A percentile compares a stretch with the other conserved stretches of the same genome.
phyloP scores from a whole-genome alignment of 2,329 filamentous ascomycete genomes.

The Diplodia corticola region DNA sequence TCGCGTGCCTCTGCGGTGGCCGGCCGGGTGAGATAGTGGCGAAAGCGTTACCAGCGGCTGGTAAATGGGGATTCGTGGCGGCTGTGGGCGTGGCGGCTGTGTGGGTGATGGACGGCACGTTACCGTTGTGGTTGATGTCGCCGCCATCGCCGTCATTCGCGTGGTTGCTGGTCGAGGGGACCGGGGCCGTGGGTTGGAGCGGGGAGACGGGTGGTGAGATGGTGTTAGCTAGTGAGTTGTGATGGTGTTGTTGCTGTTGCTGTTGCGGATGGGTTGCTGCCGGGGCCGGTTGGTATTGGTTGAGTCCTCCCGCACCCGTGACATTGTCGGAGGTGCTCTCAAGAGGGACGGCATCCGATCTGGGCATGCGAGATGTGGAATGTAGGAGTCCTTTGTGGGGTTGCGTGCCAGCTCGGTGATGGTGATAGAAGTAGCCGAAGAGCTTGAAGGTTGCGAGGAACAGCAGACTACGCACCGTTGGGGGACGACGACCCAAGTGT shows the following conservation, averaged over 20 bases:
- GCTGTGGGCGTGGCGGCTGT: background rate
- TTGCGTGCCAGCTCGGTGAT: slow-evolving; percentile 22
- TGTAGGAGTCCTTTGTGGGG: background rate
- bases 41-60: background rate
- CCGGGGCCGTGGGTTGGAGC: background rate
- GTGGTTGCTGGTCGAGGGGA: background rate
- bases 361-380: background rate
- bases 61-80: background rate
- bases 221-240: background rate
- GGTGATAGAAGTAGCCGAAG: slow-evolving; percentile 31
- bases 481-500: background rate
- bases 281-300: background rate
- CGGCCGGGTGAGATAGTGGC: background rate
- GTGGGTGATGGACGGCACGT: slow-evolving; percentile 2
- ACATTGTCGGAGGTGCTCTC: background rate
- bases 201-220: background rate
- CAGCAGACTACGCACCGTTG: slow-evolving; percentile 25
- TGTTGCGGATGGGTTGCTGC: background rate
- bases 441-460: slow-evolving; percentile 28
- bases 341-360: background rate
- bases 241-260: background rate
- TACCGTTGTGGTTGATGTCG: background rate
- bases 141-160: background rate
- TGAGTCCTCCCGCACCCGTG: background rate
- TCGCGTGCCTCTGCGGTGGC: background rate